Base-by-base conservation (phyloP, 75 land plant genomes). In the Pinus tabuliformis region DNA sequence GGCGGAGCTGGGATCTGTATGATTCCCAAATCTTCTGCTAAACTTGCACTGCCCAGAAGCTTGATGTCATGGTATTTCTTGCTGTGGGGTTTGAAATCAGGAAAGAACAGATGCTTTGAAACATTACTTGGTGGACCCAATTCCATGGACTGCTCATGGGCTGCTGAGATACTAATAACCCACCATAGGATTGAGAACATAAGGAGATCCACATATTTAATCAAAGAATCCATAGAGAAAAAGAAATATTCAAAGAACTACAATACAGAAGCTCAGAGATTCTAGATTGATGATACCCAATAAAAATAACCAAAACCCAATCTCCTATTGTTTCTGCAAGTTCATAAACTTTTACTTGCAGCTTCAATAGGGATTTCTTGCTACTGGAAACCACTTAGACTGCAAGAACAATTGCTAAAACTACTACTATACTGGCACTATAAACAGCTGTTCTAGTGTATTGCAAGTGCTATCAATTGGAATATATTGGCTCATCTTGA, bases 1-100 rank as follows among this genome's bases (percentile, higher is more conserved):
- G 73, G 30, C 6, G 59, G 39, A 16, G 61, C 85, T 6, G 86
- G 86, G 20, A 84, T 84, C 28, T 80, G 78, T 63, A 84, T 62
- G 5, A 22, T 56, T 57, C 59, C 66, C 15, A 42, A 76, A 52
- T 77, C 72, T 62, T 56, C 65, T 4, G 78, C 78, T 4, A 84
- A 26, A 26, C 59, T 72, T 28, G 86, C 86, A 37, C 86, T 84
- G 0, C 86, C 86, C 8, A 84, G 62, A 54, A 84, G 79, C 60
- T 70, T 80, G 42, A 84, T 58, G 36, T 80, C 86, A 45, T 64
- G 71, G 11, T 56, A 11, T 68, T 6, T n/a, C 56, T 76, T 76
- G 16, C 21, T 45, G 57, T 42, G 61, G 22, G 78, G 49, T 62
- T 26, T 62, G 73, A 84, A 84, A 74, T 81, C 66, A 18, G 79